phyloP scores from a whole-genome alignment of 495 filamentous ascomycete species.

The Aspergillus incahuasiensis region DNA sequence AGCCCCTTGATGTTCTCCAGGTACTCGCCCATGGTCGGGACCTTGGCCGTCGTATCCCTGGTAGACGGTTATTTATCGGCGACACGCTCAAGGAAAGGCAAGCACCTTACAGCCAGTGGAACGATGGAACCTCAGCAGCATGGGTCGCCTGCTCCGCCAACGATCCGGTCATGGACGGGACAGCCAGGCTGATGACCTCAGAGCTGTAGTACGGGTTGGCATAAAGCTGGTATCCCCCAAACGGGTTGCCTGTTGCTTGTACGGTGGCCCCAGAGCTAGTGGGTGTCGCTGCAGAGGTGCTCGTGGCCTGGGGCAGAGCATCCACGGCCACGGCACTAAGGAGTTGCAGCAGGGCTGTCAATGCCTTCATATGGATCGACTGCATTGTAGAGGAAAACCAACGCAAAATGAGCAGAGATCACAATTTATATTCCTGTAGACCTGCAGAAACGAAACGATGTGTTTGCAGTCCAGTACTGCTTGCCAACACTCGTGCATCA shows the following conservation, averaged over 20 bases:
- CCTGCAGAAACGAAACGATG: not conserved
- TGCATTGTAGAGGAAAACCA: not conserved
- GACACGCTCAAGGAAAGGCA: not conserved
- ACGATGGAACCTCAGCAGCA: constrained; percentile 63
- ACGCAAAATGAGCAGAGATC: not conserved
- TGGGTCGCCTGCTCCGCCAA: constrained; percentile 35
- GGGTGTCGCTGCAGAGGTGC: constrained; percentile 6
- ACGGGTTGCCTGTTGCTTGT: constrained; percentile 43
- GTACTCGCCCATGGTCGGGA: constrained; percentile 53
- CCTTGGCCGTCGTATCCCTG: constrained; percentile 56
- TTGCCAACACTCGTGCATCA: too few species aligned
- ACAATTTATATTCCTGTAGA: too few species aligned
- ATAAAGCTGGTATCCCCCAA: constrained; percentile 45
- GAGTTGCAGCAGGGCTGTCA: constrained; percentile 12
- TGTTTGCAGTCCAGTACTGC: too few species aligned
- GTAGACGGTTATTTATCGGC: not conserved
- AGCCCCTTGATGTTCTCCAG: constrained; percentile 51
- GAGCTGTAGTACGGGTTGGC: constrained; percentile 56
- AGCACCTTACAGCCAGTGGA: constrained; percentile 61
- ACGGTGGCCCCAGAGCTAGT: constrained; percentile 18
- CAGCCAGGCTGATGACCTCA: constrained; percentile 46
- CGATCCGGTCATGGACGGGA: constrained; percentile 44
- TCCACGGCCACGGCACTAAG: constrained; percentile 6
- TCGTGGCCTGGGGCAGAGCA: constrained; percentile 17
- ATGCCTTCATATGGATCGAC: constrained; percentile 12